These are phyloP conservation scores for Syncephalastrum sp. DNA, from an alignment of 371 early-diverging fungal species.

Conservation along the genomic window DNA sequence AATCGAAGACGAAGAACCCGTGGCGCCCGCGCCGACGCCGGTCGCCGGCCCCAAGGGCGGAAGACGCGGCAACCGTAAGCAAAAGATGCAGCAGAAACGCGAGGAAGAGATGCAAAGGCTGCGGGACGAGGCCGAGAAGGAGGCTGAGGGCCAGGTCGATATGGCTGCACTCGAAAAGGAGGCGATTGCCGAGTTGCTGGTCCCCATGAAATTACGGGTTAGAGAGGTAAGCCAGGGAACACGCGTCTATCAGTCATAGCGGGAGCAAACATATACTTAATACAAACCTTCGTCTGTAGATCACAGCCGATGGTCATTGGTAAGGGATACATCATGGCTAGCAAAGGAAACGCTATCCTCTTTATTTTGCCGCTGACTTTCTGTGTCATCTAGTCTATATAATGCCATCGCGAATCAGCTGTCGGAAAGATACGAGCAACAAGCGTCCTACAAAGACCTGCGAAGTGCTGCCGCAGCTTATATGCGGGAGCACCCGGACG, in stretches of 20 bases:
- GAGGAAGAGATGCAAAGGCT: constrained; percentile 74
- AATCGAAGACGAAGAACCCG: constrained; percentile 29
- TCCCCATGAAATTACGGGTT: constrained; percentile 40
- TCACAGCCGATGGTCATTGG: constrained; percentile 87
- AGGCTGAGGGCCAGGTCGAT: constrained; percentile 76
- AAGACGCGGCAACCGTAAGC: constrained; percentile 61
- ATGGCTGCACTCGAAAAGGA: constrained; percentile 70
- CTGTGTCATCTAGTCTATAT: constrained; percentile 59
- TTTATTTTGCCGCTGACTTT: constrained; percentile 1
- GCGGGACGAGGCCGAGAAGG: constrained; percentile 77
- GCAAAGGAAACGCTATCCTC: neutral
- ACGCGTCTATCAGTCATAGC: neutral
- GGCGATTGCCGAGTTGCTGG: constrained; percentile 60
- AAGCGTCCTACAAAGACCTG: constrained; percentile 55
- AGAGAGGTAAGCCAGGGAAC: constrained; percentile 38
- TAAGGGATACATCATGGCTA: constrained; percentile 16
- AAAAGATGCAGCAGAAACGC: constrained; percentile 69
- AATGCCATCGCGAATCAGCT: constrained; percentile 88
- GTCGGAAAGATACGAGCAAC: constrained; percentile 43
- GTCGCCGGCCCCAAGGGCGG: constrained; percentile 20
- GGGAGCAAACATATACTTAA: neutral
- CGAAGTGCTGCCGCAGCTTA: constrained; percentile 73
- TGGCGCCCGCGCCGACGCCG: constrained; percentile 13
- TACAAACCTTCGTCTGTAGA: constrained; percentile 27
- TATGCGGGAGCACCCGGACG: constrained; percentile 77